Evolutionary conservation across 495 filamentous ascomycete species (phyloP), one percentile per base, ranked within the genome.

Genomic region (Aspergillus sclerotioniger): DNA sequence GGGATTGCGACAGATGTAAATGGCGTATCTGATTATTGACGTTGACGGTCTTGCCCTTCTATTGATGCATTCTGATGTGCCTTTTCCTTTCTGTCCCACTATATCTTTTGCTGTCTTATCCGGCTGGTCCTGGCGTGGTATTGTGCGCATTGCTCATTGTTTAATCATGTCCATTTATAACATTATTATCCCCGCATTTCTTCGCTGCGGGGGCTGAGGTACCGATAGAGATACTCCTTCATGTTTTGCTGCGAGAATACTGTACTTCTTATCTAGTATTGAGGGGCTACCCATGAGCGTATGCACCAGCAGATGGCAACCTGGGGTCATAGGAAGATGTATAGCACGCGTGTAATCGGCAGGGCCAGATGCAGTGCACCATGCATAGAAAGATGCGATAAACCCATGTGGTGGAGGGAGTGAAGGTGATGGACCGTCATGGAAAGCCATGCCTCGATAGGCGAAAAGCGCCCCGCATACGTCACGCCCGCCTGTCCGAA

Each of bases 1-100:
- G 79, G 85, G 90, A 77, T 77, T 98, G 81, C 87, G 94, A 67
- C 91, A 97, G 71, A 77, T 77, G 75, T 77, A 72, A 59, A 64
- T 33, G 49, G 52, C 53, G 32, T 43, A 52, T 8, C 7, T 39
- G 44, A 29, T 48, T 45, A 39, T 37, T 50, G 3, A 21, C 49
- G 48, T 48, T 46, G 51, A 48, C 47, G 58, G 57, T 54, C 50
- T 57, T 57, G 50, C 46, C 25, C 65, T 37, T 60, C 62, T 55
- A 68, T 64, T 58, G 53, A 62, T 63, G 66, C 61, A 67, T 74
- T 63, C 41, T 59, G 37, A 56, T 61, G 25, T 43, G 39, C 46
- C 53, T 62, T 47, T 63, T 64, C 39, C 60, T 60, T 59, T 55
- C 53, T 59, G 44, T 57, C 59, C 57, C 60, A 32, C 49, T 31